Conservation (phyloP, 2,329 filamentous ascomycete genomes). For the Calonectria naviculata region DNA sequence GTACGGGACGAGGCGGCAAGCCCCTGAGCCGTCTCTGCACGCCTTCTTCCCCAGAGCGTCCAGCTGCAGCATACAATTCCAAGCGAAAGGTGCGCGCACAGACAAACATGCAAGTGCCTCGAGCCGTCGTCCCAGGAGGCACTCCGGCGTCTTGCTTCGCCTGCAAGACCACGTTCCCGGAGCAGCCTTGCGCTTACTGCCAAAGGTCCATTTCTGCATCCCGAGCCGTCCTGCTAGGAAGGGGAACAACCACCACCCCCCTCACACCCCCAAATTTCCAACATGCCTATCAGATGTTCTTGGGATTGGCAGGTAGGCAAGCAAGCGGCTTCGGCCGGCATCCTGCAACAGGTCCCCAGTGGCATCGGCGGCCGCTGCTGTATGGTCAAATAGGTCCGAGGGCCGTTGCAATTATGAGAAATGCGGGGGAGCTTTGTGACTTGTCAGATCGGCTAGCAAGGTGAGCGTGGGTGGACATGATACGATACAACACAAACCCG, state of each 20-base stretch:
- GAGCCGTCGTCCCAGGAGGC: neutral
- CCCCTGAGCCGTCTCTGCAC: slow-evolving; percentile 20
- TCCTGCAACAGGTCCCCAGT: slow-evolving; percentile 27
- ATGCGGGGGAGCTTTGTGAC: slow-evolving; percentile 40
- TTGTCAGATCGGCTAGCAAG: slow-evolving; percentile 38
- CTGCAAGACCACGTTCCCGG: neutral
- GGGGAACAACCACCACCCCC: no score
- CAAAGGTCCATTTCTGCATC: neutral
- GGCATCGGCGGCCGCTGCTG: slow-evolving; percentile 26
- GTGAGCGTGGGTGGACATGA: slow-evolving; percentile 30
- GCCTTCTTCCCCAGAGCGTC: slow-evolving; percentile 32
- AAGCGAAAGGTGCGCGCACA: slow-evolving; percentile 30
- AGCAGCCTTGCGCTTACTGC: neutral
- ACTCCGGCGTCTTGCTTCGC: slow-evolving; percentile 17
- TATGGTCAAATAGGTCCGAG: slow-evolving; percentile 21
- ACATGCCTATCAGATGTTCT: neutral
- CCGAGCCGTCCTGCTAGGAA: neutral
- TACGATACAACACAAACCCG: slow-evolving; percentile 32
- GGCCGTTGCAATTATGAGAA: slow-evolving; percentile 21
- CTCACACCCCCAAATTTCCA: slow-evolving; percentile 22
- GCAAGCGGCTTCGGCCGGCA: slow-evolving; percentile 18
- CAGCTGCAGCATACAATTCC: slow-evolving; percentile 38
- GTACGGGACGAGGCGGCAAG: slow-evolving; percentile 22
- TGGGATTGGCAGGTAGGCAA: slow-evolving; percentile 22
- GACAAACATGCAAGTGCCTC: slow-evolving; percentile 17